Base-by-base conservation (phyloP, 768 basidiomycete species). In the Suillus subalutaceus region DNA sequence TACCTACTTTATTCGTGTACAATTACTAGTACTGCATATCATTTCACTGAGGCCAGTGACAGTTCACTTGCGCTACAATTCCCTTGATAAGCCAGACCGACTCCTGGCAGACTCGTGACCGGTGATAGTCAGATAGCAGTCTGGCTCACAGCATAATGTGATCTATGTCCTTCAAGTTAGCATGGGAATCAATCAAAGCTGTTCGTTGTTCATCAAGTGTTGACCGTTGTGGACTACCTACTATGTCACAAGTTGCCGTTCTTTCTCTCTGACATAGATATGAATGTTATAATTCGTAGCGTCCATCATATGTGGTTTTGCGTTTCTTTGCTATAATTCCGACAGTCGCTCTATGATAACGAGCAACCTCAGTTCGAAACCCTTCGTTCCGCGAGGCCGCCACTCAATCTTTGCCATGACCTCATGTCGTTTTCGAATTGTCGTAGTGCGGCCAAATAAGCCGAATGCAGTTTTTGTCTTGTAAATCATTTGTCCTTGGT, bases 361-460 rank as follows among this genome's bases (percentile, higher is more conserved):
- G 63, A n/a, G 69, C 70, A 3, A 77, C 58, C 52, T 70, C 68
- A 23, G 63, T 64, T 12, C 57, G 63, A 30, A 65, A n/a, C 13
- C 0, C 41, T 2, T 75, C 70, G 35, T 76, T 55, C 4, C 59
- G 58, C 79, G 40, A 0, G 70, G 1, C n/a, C 69, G 73, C 75
- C 79, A 81, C 13, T 79, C 73, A 0, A 82, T 78, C 56, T 74
- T 66, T 6, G 74, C 82, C 2, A 82, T 70, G 2, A 9, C 35
- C 35, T 35, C 35, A 35, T 62, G 0, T 71, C 73, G 59, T 46
- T 72, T 77, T 64, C 35, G 6, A 35, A 78, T 41, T 32, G 68
- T 77, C 16, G 76, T 75, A 52, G 63, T 71, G 9, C 71, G 63
- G 57, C 52, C 23, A 12, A 62, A 63, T 9, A 71, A 26, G 32